These are phyloP conservation scores for Rhizopogon rudus DNA, from an alignment of 768 basidiomycete genomes.

Conservation along the genomic window DNA sequence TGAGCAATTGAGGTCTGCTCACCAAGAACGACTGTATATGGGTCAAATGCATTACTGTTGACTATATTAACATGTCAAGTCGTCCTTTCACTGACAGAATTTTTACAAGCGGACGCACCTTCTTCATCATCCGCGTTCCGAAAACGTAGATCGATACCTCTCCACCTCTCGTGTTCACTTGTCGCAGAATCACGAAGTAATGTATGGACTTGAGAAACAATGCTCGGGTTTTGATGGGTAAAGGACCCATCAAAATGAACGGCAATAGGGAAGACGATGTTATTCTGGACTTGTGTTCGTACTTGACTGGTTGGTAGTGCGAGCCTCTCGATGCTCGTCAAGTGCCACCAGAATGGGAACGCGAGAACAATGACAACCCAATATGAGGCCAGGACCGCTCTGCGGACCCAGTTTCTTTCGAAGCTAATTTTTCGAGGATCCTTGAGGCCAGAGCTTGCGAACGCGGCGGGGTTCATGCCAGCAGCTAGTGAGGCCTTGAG, in stretches of 20 bases:
- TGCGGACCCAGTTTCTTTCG: slow-evolving; percentile 44
- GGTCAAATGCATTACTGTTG: slow-evolving; percentile 5
- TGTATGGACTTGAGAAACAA: slow-evolving; percentile 24
- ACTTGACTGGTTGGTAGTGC: slow-evolving; percentile 65
- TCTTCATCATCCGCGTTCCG: slow-evolving; percentile 19
- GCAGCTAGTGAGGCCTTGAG: background rate
- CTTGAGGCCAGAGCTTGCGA: slow-evolving; percentile 18
- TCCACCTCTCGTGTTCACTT: slow-evolving; percentile 31
- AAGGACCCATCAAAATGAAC: slow-evolving; percentile 34
- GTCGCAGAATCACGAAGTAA: slow-evolving; percentile 12
- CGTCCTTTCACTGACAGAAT: slow-evolving; percentile 1
- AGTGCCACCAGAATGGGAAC: slow-evolving; percentile 90
- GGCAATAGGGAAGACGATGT: slow-evolving; percentile 38
- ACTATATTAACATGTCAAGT: slow-evolving; percentile 9
- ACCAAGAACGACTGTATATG: slow-evolving; percentile 21
- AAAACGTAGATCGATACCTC: slow-evolving; percentile 36
- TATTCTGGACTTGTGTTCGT: slow-evolving; percentile 40
- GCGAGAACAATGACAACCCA: slow-evolving; percentile 74
- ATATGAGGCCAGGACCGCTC: slow-evolving; percentile 68
- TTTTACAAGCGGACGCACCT: slow-evolving; percentile 28
- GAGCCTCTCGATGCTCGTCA: slow-evolving; percentile 85
- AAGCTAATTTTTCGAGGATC: slow-evolving; percentile 51
- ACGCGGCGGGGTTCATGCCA: slow-evolving; percentile 15
- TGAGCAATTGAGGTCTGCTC: slow-evolving; percentile 16
- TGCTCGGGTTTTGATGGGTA: slow-evolving; percentile 6